Conservation (phyloP, 164 flowering plant species). For the Tetracentron sinense region DNA sequence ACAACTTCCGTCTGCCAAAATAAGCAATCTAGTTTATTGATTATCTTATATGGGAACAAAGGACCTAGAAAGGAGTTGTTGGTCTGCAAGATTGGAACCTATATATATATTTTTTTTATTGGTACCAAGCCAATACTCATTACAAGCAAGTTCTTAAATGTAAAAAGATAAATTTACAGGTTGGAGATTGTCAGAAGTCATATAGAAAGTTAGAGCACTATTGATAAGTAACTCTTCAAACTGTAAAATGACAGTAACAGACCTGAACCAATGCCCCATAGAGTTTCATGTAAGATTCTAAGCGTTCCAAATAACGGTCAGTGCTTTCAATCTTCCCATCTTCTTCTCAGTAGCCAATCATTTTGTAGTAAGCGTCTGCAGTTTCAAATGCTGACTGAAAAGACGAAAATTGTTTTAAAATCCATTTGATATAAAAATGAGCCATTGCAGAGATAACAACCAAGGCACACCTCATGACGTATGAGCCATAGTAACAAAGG, state of each 20-base stretch:
- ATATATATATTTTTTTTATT: too few relatives aligned
- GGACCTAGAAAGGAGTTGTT: too few relatives aligned
- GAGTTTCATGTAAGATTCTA: slow-evolving; percentile 57
- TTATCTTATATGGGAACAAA: too few relatives aligned
- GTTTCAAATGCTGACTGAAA: slow-evolving; percentile 55
- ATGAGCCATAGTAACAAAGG: too few relatives aligned
- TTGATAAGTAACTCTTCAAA: too few relatives aligned
- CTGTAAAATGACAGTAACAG: slow-evolving; percentile 14
- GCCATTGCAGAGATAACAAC: background rate
- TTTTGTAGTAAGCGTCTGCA: slow-evolving; percentile 54
- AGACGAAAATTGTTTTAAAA: background rate
- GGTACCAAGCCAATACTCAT: too few relatives aligned
- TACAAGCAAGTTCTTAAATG: too few relatives aligned
- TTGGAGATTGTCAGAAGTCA: too few relatives aligned
- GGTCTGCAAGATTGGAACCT: too few relatives aligned
- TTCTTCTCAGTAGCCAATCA: slow-evolving; percentile 59
- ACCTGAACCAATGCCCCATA: slow-evolving; percentile 94
- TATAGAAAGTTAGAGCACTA: too few relatives aligned
- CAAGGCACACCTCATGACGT: too few relatives aligned
- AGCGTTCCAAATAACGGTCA: slow-evolving; percentile 45
- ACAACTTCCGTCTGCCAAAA: slow-evolving; percentile 62
- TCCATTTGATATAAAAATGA: background rate
- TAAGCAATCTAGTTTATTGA: background rate
- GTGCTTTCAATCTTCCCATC: slow-evolving; percentile 64
- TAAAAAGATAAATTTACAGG: too few relatives aligned